phyloP scores from a whole-genome alignment of 345 rosid species.

The Eucalyptus brandiana region DNA sequence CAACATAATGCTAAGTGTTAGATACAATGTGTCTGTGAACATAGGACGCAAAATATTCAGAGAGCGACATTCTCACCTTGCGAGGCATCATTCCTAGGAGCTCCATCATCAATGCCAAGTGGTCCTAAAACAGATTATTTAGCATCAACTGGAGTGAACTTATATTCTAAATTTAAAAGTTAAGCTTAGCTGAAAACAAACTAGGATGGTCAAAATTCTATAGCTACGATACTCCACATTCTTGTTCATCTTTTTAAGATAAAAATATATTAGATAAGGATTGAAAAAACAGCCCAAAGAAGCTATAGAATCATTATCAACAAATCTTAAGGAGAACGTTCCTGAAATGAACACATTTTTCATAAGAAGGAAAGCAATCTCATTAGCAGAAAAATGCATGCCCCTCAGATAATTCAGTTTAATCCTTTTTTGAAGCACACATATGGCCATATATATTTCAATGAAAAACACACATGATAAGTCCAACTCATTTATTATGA shows the following conservation, averaged over 20 bases:
- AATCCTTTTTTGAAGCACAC: background rate
- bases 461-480: background rate
- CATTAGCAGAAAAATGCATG: background rate
- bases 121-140: constrained; percentile 29
- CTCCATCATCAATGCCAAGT: constrained; percentile 73
- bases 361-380: background rate
- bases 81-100: constrained; percentile 85
- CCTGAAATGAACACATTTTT: background rate
- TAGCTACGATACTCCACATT: background rate
- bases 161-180: background rate
- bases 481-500: background rate
- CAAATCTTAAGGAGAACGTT: background rate
- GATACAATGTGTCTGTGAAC: background rate
- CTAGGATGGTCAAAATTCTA: background rate
- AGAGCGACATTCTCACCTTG: constrained; percentile 30
- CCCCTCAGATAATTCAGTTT: background rate
- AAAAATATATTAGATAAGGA: background rate
- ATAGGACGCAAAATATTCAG: background rate
- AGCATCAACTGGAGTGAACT: background rate
- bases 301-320: background rate
- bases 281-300: background rate
- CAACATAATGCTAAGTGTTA: background rate
- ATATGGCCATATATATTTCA: background rate
- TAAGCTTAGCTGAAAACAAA: background rate
- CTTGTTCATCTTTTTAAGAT: background rate